Base-by-base conservation (phyloP, 306 rosid genomes). In the Gastrolobium bilobum region DNA sequence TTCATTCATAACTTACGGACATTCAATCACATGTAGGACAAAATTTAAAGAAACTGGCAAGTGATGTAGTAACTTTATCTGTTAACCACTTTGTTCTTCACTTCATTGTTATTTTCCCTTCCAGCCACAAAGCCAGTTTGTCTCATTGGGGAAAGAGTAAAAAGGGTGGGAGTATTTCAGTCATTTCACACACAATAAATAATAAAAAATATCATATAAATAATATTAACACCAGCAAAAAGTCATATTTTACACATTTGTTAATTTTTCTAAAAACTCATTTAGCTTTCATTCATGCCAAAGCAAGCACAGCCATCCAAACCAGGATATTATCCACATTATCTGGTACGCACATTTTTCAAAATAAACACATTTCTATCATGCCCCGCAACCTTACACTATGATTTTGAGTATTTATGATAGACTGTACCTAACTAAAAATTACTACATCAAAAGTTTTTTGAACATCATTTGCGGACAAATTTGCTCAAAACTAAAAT, bases 241-340 rank as follows among this genome's bases (percentile, higher is more conserved):
- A 2, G 9, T 39, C 69, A 59, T 4, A 43, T 8, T 65, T n/a
- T 53, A 66, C 6, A 30, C 8, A 48, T 50, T 20, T 43, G 72
- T 66, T 65, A 14, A 2, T 51, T 34, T 70, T 68, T 7, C 6
- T n/a, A 52, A 1, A 38, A 53, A n/a, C 10, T 71, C 35, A 15
- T 51, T 46, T 35, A 66, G 50, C 61, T 46, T 46, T 10, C 20
- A 52, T 40, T 38, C 4, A 8, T 6, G 13, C 44, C 50, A 65
- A 52, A 54, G 56, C n/a, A 59, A 77, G 71, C 79, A 67, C 73
- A 61, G 47, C 83, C 83, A 50, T 66, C 85, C 82, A 86, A 79
- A 75, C 82, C 75, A 83, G 82, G 83, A 40, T 60, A 63, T 13
- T 53, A 78, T 64, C 68, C 79, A 50, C 26, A 20, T 20, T 20